Base-by-base conservation (phyloP, 73 alveolate genomes). In the Paramecium primaurelia region DNA sequence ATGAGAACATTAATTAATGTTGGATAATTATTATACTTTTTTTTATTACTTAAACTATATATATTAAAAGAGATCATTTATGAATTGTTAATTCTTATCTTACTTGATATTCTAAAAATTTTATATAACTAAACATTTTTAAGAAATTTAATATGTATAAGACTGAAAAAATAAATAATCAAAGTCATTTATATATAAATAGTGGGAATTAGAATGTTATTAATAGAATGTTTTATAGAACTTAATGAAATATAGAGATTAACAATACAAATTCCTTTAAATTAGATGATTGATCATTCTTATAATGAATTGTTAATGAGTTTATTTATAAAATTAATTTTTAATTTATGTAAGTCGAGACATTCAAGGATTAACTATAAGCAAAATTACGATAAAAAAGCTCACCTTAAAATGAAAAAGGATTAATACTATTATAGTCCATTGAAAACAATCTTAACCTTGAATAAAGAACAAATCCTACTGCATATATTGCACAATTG, bases 331-430 rank as follows among this genome's bases (percentile, higher is more conserved):
- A 64, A 64, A 64, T 64, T 73, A 73, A 73, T 73, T 73, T 73
- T 80, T 80, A 45, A 80, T 80, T 80, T 80, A 80, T 80, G 91
- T 80, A 80, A 80, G 58, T 80, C 47, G 91, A 80, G 91, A 45
- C 77, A 22, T 80, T 80, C 73, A 45, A 26, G 42, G 91, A 49
- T 25, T 32, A 47, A 26, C 51, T 80, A 37, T 42, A 25, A 26
- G 0, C 47, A 44, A 80, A 80, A 47, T 14, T 80, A 38, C 25
- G 28, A 16, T 73, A 20, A 22, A 32, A 73, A 44, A 18, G 26
- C n/a, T 25, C 18, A 26, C 91, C 91, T 8, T 32, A 40, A 30
- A 26, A 32, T 14, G 44, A 80, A 0, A 80, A 80, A 47, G 91
- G 51, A 34, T 40, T 45, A 44, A 80, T 80, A 26, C 91, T 80